Evolutionary conservation across 2,329 filamentous ascomycete genomes (phyloP), one percentile per base, ranked within the genome.

Genomic region (Ophiostoma fasciatum): DNA sequence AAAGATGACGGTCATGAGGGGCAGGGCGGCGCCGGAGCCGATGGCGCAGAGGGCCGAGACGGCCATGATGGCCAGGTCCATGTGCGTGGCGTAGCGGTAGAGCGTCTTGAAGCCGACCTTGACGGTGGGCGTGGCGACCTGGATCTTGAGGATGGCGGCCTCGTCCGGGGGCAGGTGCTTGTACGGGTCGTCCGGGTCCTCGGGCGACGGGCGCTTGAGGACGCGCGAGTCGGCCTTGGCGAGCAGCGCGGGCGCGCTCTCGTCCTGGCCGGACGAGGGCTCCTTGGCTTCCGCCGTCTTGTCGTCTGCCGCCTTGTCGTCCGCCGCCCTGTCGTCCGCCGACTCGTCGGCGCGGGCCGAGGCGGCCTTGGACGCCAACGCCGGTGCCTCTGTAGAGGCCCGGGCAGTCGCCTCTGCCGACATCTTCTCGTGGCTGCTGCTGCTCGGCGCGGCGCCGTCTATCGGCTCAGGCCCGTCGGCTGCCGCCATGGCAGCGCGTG

Each of bases 1-100:
- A 48, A 92, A 92, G 23, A 93, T 60, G 39, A 84, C 68, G 0
- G 82, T 88, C 74, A 90, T 88, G 18, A 85, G 60, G 6, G 83
- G 83, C 42, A 88, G 56, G 7, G 78, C 77, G 37, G 81, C 81
- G 41, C 83, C 44, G 4, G 45, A 42, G 12, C 66, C 74, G 45
- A 87, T 80, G 44, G 80, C 68, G 39, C 71, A 71, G 36, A 88
- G 48, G 20, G 63, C 51, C 34, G 76, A 71, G 37, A 82, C 55
- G 27, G 55, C 48, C 28, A 84, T 66, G 49, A 85, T 73, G 42
- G 75, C 44, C 13, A 77, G 49, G 49, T 87, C 81, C 44, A 64
- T 67, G 33, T 57, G 64, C 2, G 74, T 76, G 4, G 80, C 71
- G 60, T 83, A 87, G 43, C 80, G 72, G 52, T 72, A 84, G 15